phyloP scores from a whole-genome alignment of 345 rosid species.

The Hirschfeldia incana region DNA sequence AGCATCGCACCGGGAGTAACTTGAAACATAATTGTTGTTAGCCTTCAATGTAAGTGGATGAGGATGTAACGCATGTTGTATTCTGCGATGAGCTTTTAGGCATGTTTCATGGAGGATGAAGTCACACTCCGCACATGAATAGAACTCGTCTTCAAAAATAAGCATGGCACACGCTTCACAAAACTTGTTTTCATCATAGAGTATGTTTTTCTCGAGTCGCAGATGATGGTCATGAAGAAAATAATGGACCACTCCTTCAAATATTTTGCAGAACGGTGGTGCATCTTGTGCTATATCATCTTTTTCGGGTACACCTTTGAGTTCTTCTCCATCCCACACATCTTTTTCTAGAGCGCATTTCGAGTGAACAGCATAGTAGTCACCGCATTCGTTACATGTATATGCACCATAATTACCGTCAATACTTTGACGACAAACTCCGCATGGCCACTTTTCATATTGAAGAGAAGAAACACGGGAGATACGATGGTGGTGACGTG shows the following conservation, averaged over 20 bases:
- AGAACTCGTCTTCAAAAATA: background rate
- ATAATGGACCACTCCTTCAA: background rate
- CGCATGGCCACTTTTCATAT: background rate
- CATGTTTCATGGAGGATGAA: slow-evolving; percentile 12
- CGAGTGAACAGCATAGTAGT: slow-evolving; percentile 9
- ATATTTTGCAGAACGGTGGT: background rate
- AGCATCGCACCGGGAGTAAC: background rate
- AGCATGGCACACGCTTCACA: background rate
- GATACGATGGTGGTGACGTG: slow-evolving; percentile 12
- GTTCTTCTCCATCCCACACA: slow-evolving; percentile 5
- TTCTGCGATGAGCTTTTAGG: background rate
- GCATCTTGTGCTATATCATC: background rate
- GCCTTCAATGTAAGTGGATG: slow-evolving; percentile 5
- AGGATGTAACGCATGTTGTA: background rate
- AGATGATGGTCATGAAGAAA: slow-evolving; percentile 19
- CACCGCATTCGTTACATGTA: background rate
- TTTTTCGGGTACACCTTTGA: background rate
- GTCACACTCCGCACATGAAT: background rate
- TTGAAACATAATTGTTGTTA: background rate
- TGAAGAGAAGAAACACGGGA: background rate
- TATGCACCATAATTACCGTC: background rate
- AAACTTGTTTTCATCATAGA: background rate
- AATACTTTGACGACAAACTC: slow-evolving; percentile 6
- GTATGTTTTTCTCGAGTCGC: background rate
- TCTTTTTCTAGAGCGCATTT: background rate